These are phyloP conservation scores for Rhynchosporium secalis DNA, from an alignment of 2,329 filamentous ascomycete species.

Conservation along the genomic window DNA sequence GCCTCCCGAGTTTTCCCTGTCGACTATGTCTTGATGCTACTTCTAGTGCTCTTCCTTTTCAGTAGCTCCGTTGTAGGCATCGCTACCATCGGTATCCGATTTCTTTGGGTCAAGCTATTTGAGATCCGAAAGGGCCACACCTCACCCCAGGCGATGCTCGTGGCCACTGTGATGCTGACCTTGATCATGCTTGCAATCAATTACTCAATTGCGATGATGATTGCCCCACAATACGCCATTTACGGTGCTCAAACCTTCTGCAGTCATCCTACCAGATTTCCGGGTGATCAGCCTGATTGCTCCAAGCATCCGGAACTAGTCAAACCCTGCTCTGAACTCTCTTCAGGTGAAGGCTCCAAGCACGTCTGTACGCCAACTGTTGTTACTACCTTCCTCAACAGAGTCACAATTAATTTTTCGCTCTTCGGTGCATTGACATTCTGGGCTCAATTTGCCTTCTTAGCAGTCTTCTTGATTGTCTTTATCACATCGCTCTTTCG, in stretches of 20 bases:
- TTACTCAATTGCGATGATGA: constrained; percentile 87
- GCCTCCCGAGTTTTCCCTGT: constrained; percentile 83
- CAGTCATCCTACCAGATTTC: constrained; percentile 63
- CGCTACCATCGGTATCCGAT: constrained; percentile 85
- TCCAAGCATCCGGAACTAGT: constrained; percentile 68
- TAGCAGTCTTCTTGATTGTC: constrained; percentile 79
- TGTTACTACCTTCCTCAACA: constrained; percentile 89
- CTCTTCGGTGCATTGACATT: constrained; percentile 93
- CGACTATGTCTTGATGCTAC: constrained; percentile 86
- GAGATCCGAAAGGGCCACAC: constrained; percentile 86
- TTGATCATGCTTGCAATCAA: constrained; percentile 89
- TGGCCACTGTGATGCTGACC: constrained; percentile 87
- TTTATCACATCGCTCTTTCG: constrained; percentile 78
- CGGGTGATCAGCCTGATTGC: constrained; percentile 74
- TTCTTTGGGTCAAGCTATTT: constrained; percentile 94
- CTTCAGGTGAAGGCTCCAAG: constrained; percentile 67
- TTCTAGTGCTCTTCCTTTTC: constrained; percentile 86
- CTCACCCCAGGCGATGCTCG: constrained; percentile 84
- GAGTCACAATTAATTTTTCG: constrained; percentile 89
- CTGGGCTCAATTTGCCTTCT: constrained; percentile 93
- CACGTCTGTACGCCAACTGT: constrained; percentile 88
- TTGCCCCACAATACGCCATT: constrained; percentile 93
- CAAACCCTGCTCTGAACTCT: constrained; percentile 77
- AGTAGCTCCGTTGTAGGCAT: constrained; percentile 84
- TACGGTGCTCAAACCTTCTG: constrained; percentile 96